Base-by-base conservation (phyloP, 2,329 filamentous ascomycete genomes). In the Aspergillus versicolor region DNA sequence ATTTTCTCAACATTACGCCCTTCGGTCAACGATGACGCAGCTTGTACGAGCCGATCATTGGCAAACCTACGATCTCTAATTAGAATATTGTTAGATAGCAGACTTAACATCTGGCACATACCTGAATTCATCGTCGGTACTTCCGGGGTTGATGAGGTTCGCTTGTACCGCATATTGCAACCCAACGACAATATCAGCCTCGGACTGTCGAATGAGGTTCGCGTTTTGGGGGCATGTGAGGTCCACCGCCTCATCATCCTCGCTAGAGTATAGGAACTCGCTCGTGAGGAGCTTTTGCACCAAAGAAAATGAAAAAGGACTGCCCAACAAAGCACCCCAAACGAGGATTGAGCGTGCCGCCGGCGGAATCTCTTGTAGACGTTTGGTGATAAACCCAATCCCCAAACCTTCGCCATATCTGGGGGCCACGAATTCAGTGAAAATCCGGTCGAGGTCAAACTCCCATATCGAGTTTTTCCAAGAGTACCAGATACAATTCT, bases 401-500 rank as follows among this genome's bases (percentile, higher is more conserved):
- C 92, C 89, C 12, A 96, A 82, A 9, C 90, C 88, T 59, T 92
- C 87, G 53, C 91, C 90, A 66, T 92, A 88, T 57, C 88, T 85
- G 48, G 91, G 87, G 43, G 88, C 86, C 65, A 89, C 84, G 66
- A 97, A 96, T 62, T 95, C 87, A 46, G 88, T 86, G 68, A 96
- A 96, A 1, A 97, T 85, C 62, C 84, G 86, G 72, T 97, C 92
- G 11, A 97, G 77, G 67, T 95, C 89, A 70, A 88, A 97, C 44
- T 88, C 82, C 93, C 93, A 97, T 45, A 84, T 82, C 46, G 87
- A 90, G 62, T 88, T 85, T 64, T 86, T 87, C 81, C 94, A 96
- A 60, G 92, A 91, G 73, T 96, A 97, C 84, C 88, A 96, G 49
- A 97, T 89, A 71, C 90, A 96, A 63, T 88, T 88, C 69, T 91